Base-by-base conservation (phyloP, 1,139 yeast species). In the Taphrina confusa region DNA sequence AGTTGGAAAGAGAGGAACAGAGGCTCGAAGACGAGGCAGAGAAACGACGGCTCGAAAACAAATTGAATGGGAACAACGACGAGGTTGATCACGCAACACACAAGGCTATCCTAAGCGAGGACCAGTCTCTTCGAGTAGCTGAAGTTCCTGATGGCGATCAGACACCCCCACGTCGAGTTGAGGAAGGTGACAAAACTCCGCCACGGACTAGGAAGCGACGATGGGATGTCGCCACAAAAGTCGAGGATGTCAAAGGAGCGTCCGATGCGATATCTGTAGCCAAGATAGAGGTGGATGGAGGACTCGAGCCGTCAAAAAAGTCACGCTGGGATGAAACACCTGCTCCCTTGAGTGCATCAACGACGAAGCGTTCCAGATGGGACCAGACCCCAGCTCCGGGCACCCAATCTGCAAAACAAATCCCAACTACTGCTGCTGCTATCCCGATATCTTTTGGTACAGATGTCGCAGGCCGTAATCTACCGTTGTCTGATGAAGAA, bases 401-500 rank as follows among this genome's bases (percentile, higher is more conserved):
- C 4, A 11, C 57, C n/a, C 33, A 31, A 16, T 31, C 46, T n/a
- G 34, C 42, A 6, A 44, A 44, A 18, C 46, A 27, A 31, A 62
- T 61, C 14, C 57, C 65, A 9, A 63, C 67, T 5, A 57, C 60
- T 4, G 65, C 62, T 3, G 65, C 68, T n/a, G 54, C 59, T 12
- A 62, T 60, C 64, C 66, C 61, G 54, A 69, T 75, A 1, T 83
- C 82, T 0, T 69, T 76, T 1, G 72, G 78, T 12, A 72, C 75
- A 12, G 54, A 46, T 22, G 44, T 56, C n/a, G 52, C 51, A 6
- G 54, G 54, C 11, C 40, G 62, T 5, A 59, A 82, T 1, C 73
- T 81, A 3, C 76, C 78, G 0, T 70, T 83, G 30, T 76, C 83
- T 0, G 80, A 80, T 63, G 80, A 74, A 27, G 74, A 78, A 23